phyloP scores from a whole-genome alignment of 345 rosid genomes.

The Lepidium sativum region DNA sequence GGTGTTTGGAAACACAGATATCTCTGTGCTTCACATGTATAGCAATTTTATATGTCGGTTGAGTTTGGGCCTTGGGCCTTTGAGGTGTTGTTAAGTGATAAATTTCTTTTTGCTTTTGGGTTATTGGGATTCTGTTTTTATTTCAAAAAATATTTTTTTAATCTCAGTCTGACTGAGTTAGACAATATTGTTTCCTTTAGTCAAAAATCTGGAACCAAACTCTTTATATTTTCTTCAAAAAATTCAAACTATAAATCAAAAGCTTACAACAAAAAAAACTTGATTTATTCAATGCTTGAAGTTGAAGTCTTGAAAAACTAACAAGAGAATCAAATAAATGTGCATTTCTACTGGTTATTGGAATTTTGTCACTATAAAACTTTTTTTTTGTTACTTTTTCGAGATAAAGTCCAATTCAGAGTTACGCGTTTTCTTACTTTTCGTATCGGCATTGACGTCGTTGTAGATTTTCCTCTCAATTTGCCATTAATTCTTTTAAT shows the following conservation, averaged over 20 bases:
- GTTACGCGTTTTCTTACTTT: conserved; percentile 7
- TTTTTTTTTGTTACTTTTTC: background rate
- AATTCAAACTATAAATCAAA: background rate
- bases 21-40: background rate
- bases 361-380: no score
- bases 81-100: no score
- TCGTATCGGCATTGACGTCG: conserved; percentile 1
- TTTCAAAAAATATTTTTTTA: background rate
- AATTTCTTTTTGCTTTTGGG: no score
- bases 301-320: no score
- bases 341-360: no score
- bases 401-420: background rate
- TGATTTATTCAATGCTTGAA: no score
- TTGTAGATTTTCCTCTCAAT: background rate
- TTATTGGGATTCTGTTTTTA: background rate
- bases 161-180: no score
- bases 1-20: conserved; percentile 11
- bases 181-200: background rate
- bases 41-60: no score
- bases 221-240: background rate
- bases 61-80: no score
- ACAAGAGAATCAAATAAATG: no score
- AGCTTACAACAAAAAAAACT: no score
- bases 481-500: background rate
- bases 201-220: background rate